Base-by-base conservation (phyloP, 2,329 filamentous ascomycete genomes). In the Harringtonia aguacate region DNA sequence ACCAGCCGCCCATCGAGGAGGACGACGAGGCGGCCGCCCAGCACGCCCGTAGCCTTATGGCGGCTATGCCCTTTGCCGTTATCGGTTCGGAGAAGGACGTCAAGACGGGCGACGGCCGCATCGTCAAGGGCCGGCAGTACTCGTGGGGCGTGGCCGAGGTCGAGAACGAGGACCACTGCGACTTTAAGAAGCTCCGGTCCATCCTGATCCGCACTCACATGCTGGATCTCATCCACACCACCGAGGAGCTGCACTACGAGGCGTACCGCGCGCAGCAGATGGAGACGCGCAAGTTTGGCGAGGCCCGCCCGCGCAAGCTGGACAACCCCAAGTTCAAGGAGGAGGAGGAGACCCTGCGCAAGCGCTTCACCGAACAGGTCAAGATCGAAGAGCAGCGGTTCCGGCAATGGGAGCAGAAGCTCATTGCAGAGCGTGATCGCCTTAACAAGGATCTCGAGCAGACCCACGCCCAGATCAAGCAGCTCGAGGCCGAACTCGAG, bases 291-390 rank as follows among this genome's bases (percentile, higher is more conserved):
- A 98, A 98, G 72, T 97, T 98, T 57, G 92, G 92, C 68, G 94
- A 98, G 73, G 90, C 89, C 48, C 82, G 90, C 55, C 92, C 92
- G 56, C 79, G 90, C 68, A 98, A 98, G 79, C 76, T 98, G 58
- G 92, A 98, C 73, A 98, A 98, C 76, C 92, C 92, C 70, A 98
- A 98, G 76, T 98, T 97, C 79, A 98, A 98, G 80, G 92, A 98
- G 67, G 92, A 98, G 69, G 92, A 98, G 64, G 92, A 98, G 76
- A 86, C 86, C 50, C 81, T 98, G 53, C 83, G 92, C 70, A 98
- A 98, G 81, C 81, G 94, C 57, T 98, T 98, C 72, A 98, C 92
- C 56, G 92, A 98, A 73, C 92, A 98, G 68, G 92, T 98, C 74
- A 98, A 98, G 86, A 86, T 98, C 60, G 94, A 98, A 75, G 92